A percentile compares a stretch with the other conserved stretches of the same genome.
Conservation (phyloP, 129 eudicot species). For the Mikania micrantha region DNA sequence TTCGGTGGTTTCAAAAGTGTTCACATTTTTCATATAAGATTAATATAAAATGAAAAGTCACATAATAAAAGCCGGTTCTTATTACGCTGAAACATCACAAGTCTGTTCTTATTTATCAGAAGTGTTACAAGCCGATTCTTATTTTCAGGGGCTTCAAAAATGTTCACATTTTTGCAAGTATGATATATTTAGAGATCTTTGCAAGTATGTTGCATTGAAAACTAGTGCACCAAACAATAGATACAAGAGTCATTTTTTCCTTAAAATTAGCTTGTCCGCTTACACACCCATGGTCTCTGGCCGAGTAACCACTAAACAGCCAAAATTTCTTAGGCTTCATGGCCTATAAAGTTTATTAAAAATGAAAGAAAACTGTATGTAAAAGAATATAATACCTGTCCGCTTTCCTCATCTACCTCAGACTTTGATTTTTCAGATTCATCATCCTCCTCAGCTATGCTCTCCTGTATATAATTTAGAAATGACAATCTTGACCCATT, state of each 20-base stretch:
- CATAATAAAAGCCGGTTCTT: neutral
- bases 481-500: neutral
- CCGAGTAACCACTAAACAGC: neutral
- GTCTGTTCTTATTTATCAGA: neutral
- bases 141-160: neutral
- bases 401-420: slow-evolving; percentile 82
- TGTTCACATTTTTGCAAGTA: neutral
- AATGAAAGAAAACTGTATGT: neutral
- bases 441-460: slow-evolving; percentile 62
- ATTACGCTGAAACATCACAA: neutral
- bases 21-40: neutral
- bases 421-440: slow-evolving; percentile 86
- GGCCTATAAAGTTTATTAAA: neutral
- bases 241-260: neutral
- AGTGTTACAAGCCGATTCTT: neutral
- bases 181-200: neutral
- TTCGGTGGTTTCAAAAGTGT: neutral
- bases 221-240: neutral
- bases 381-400: slow-evolving; percentile 40
- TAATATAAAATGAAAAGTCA: neutral
- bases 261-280: neutral
- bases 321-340: neutral
- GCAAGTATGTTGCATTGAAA: neutral
- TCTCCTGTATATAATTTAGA: slow-evolving; percentile 37
- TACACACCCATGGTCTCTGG: neutral